Evolutionary conservation across 2,329 filamentous ascomycete genomes (phyloP).

Genomic region (Aspergillus flavus): DNA sequence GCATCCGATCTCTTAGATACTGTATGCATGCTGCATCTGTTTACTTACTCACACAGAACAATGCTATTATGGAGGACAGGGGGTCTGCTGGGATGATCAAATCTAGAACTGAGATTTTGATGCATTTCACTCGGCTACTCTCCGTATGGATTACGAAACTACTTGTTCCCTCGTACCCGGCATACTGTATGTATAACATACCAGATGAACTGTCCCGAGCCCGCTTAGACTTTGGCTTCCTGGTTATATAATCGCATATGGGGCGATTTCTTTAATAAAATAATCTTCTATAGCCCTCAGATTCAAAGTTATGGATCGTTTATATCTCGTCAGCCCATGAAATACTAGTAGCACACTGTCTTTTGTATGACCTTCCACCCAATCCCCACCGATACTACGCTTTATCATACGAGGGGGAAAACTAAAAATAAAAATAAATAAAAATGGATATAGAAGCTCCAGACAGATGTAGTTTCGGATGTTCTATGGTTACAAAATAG

Average conservation of each 20-base stretch:
- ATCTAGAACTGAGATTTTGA: slow-evolving; percentile 1
- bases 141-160: neutral
- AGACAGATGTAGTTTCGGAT: neutral
- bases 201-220: neutral
- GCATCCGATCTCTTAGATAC: neutral
- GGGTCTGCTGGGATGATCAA: neutral
- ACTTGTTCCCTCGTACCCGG: neutral
- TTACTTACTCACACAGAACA: neutral
- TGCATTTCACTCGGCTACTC: neutral
- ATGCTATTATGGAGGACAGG: neutral
- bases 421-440: no score
- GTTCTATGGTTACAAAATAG: neutral
- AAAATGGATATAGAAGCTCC: no score
- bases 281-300: neutral
- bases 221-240: neutral
- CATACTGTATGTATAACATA: neutral
- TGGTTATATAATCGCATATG: neutral
- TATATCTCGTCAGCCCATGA: no score
- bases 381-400: neutral
- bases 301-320: neutral
- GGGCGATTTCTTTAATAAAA: no score
- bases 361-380: neutral
- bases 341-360: neutral
- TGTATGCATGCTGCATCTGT: neutral
- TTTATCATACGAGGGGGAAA: neutral